Conservation (phyloP, 2,329 filamentous ascomycete species). For the Orbilia blumenaviensis region DNA sequence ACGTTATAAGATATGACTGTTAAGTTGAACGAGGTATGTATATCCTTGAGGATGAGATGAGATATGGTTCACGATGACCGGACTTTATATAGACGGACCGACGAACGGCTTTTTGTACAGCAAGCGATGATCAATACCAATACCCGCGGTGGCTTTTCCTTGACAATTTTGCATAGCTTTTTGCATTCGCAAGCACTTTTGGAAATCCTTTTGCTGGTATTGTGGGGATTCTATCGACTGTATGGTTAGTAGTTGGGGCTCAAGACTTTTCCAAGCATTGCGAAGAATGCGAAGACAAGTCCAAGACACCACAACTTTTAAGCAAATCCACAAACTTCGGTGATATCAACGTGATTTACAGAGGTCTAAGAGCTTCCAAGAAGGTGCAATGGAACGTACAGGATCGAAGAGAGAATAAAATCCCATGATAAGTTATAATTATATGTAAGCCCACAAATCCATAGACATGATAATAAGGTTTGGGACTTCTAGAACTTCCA, state of each 20-base stretch:
- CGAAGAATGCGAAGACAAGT: not conserved
- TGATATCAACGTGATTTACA: not conserved
- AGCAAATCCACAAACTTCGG: not conserved
- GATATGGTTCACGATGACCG: not conserved
- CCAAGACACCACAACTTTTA: not conserved
- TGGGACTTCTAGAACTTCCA: constrained; percentile 1
- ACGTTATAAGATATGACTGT: not conserved
- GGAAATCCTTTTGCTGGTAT: not conserved
- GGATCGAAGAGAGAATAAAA: not conserved
- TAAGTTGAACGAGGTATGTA: not conserved
- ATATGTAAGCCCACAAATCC: not conserved
- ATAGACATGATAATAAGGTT: not conserved
- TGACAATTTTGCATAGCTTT: too few relatives aligned
- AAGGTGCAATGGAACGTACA: constrained; percentile 5
- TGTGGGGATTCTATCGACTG: not conserved
- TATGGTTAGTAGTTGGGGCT: not conserved
- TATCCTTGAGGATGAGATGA: not conserved
- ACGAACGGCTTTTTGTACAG: not conserved
- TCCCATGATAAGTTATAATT: not conserved
- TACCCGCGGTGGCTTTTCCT: too few relatives aligned
- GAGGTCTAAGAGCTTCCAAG: not conserved
- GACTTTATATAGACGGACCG: not conserved
- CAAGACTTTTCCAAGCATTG: constrained; percentile 9
- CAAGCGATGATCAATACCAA: not conserved
- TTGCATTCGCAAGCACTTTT: not conserved